Base-by-base conservation (phyloP, 352 stramenopile genomes). In the Phytophthora idaei region DNA sequence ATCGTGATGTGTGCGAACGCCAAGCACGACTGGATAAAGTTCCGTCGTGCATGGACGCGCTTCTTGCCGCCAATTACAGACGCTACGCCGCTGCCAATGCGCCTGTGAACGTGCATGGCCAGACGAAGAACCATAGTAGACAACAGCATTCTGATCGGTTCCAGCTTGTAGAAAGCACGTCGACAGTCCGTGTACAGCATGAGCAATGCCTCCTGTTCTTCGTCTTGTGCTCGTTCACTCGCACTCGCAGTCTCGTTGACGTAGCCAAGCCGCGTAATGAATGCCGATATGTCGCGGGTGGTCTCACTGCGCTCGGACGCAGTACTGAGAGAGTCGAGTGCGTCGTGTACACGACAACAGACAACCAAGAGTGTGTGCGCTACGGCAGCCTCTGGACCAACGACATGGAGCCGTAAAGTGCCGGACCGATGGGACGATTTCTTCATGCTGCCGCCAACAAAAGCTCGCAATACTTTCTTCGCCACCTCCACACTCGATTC, bases 1-100 rank as follows among this genome's bases (percentile, higher is more conserved):
- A 97, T 96, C 31, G 89, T 98, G 55, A 98, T 92, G 60, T 97
- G 88, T 9, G 83, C 84, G 55, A 92, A 97, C 5, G 92, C 92
- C n/a, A 97, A 66, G 55, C 90, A 97, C 2, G 87, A 95, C 51
- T 97, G 95, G 64, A 96, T 78, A 36, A 98, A 95, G 44, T 80
- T 75, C 4, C 81, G 77, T n/a, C 74, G 70, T 5, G 64, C 67
- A 58, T 89, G 75, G 25, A 36, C 27, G 7, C 62, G 61, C 53
- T 75, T 75, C 59, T 62, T 78, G 25, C 51, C 56, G 8, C 57
- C 42, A 27, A 57, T 42, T 14, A 51, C 48, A 45, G 52, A 66
- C 2, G 45, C 47, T 44, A 17, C 41, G 0, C 51, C 39, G 25
- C 64, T 32, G 28, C 67, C 55, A 17, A 87, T 59, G 10, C 72